Base-by-base conservation (phyloP, 2,329 filamentous ascomycete genomes). In the Pyrenophora graminea region DNA sequence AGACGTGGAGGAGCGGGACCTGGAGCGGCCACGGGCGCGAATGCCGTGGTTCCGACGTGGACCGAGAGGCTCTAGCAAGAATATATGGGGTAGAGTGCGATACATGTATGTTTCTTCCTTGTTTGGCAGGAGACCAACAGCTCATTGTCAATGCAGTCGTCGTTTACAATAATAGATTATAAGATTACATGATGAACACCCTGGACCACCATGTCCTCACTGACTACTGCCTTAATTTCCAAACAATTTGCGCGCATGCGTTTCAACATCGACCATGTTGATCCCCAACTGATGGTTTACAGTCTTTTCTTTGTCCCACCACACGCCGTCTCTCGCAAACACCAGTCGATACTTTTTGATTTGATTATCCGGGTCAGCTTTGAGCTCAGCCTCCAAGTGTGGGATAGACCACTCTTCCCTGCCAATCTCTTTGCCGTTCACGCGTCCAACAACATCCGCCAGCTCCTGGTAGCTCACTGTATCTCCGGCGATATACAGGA, bases 401-500 rank as follows among this genome's bases (percentile, higher is more conserved):
- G 74, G 70, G 18, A 79, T 50, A 33, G 72, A 76, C 80, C 83
- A 84, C 18, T 79, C 63, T 64, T 82, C 80, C 37, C 78, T 76
- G 48, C 68, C 62, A 17, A 87, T 78, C 38, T 64, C 39, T 23
- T 56, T 73, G 0, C 73, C 71, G 7, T 74, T 74, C 3, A 77
- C 73, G 13, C 63, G 62, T 45, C 82, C 80, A 4, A 88, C 63
- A 5, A 82, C 56, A 17, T 82, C 78, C 3, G 81, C 84, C 38
- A 88, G 58, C 36, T 76, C 57, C 1, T 53, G 66, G 70, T 88
- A 89, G 12, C 76, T 80, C 3, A 88, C 60, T 0, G 85, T 88
- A 53, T 89, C 84, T 0, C 86, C 85, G 0, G 81, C 84, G 3
- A 80, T 77, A 65, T 79, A 86, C 1, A 88, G 74, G 1, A 85